Evolutionary conservation across 2,329 filamentous ascomycete species (phyloP), one percentile per base, ranked within the genome.

Genomic region (Scedosporium apiospermum): DNA sequence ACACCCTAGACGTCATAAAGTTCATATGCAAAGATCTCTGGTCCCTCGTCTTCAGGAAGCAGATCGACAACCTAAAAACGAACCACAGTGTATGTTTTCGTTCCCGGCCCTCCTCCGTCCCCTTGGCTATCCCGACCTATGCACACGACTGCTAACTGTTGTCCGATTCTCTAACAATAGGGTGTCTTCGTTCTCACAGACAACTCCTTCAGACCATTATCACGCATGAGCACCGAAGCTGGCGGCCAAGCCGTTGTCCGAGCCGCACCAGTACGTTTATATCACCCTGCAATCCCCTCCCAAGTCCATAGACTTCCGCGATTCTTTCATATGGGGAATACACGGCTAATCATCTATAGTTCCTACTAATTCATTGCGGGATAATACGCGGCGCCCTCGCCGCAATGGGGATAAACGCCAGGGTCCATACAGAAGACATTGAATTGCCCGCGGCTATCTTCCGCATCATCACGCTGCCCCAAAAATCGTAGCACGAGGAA

Each of bases 21-120:
- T 98, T 99, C 71, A 81, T 99, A 59, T 99, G 95, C 84, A 99
- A 99, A 79, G 95, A 99, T 74, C 82, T 99, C 55, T 99, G 95
- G 95, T 92, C 87, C 41, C 81, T 98, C 21, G 85, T 97, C 16
- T 99, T 97, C 75, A 84, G 90, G 72, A 99, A 99, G 77, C 96
- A 98, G 74, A 91, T 99, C 71, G 95, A 99, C 76, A 99, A 99
- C 73, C 82, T 99, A 57, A 99, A 99, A 77, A 99, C 95, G 7
- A 99, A 99, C 72, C 95, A 99, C 73, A 82, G 95, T 69, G 89
- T 91, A 78, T 18, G 80, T 68, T 26, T 53, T 21, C 38, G 12
- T 26, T 26, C 7, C 38, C 21, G 26, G 57, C 44, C 23, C 9
- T 5, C 7, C 16, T 53, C 23, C 38, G 34, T 7, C 18, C 6